Conservation (phyloP, 345 rosid species). For the Hibiscus tridactylites region DNA sequence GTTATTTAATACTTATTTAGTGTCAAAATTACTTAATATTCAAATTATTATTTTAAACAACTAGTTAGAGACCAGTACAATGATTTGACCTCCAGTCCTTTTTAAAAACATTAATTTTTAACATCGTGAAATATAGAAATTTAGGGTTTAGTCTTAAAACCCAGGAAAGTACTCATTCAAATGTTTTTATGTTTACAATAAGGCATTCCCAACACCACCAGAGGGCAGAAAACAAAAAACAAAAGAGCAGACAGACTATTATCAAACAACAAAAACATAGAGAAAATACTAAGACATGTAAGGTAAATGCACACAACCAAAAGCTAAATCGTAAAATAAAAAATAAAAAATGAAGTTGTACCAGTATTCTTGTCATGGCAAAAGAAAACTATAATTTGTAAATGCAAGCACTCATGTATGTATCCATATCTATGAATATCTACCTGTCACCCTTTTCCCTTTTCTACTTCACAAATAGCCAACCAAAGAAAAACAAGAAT, state of each 20-base stretch:
- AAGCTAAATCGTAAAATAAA: no score
- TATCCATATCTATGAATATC: neutral
- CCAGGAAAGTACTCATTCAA: no score
- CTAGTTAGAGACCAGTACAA: no score
- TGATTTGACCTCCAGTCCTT: no score
- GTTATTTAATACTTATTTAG: no score
- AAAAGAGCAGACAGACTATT: neutral
- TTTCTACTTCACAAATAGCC: neutral
- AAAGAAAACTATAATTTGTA: neutral
- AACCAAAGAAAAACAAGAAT: neutral
- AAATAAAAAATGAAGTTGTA: neutral
- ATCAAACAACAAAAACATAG: neutral
- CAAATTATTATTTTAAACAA: no score
- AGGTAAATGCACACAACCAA: neutral
- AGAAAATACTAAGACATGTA: neutral
- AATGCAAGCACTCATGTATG: neutral
- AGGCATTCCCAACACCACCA: neutral
- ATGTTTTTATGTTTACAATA: neutral
- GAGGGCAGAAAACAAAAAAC: neutral
- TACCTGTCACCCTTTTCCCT: neutral
- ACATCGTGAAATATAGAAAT: neutral
- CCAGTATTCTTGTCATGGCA: neutral
- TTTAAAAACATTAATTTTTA: no score
- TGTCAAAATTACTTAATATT: no score
- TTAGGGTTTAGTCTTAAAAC: neutral